A percentile compares a stretch with the other conserved stretches of the same genome.
phyloP scores from a whole-genome alignment of 805 yeast species.

The Wickerhamiella cacticola region DNA sequence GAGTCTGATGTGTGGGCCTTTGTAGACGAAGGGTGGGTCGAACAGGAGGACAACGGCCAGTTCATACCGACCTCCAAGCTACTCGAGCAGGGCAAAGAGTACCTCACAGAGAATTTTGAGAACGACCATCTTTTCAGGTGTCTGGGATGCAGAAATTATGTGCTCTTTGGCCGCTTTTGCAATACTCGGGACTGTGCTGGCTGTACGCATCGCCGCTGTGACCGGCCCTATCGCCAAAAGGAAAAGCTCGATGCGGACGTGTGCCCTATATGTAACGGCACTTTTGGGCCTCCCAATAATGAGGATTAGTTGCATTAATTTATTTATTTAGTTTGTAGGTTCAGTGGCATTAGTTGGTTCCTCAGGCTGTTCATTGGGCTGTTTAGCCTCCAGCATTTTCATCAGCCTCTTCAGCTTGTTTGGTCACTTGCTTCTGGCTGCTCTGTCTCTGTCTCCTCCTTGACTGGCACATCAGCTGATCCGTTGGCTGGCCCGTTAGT shows the following conservation, averaged over 20 bases:
- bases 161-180: slow-evolving; percentile 9
- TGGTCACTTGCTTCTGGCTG: background rate
- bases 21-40: slow-evolving; percentile 8
- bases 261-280: slow-evolving; percentile 3
- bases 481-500: background rate
- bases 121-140: background rate
- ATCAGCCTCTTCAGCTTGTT: background rate
- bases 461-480: background rate
- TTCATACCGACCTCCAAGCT: slow-evolving; percentile 3
- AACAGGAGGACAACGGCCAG: background rate
- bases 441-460: background rate
- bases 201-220: slow-evolving; percentile 7
- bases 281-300: slow-evolving; percentile 4
- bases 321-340: background rate
- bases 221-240: background rate
- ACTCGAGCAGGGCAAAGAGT: background rate
- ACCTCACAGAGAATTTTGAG: background rate
- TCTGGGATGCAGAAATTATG: slow-evolving; percentile 2
- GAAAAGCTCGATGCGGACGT: background rate
- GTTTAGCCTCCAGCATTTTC: background rate
- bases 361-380: background rate
- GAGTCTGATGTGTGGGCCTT: background rate
- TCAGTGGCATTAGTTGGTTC: no score
- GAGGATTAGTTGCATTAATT: background rate
- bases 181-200: background rate